Evolutionary conservation across 495 filamentous ascomycete species (phyloP).

Genomic region (Antarctomyces pellizariae): DNA sequence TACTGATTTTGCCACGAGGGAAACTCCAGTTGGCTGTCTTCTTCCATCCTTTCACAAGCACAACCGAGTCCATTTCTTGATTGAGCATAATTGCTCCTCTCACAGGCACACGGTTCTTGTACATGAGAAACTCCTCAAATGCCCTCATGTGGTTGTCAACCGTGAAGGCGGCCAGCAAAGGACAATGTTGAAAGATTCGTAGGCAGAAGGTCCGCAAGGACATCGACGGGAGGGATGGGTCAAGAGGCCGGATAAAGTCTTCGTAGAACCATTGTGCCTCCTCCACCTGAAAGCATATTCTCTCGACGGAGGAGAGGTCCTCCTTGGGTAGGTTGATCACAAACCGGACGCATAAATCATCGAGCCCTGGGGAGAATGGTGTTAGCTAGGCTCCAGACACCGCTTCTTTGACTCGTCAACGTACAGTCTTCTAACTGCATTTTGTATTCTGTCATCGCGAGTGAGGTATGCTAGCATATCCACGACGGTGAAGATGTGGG

Average conservation of each 20-base stretch:
- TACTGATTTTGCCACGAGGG: constrained; percentile 89
- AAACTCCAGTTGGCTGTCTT: constrained; percentile 94
- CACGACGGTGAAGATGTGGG: constrained; percentile 11
- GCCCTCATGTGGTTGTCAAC: constrained; percentile 53
- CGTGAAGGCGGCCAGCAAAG: constrained; percentile 59
- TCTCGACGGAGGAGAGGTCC: constrained; percentile 70
- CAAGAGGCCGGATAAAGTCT: constrained; percentile 84
- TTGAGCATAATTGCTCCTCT: constrained; percentile 85
- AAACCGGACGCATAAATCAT: constrained; percentile 87
- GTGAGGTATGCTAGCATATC: constrained; percentile 22
- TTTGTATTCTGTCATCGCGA: constrained; percentile 54
- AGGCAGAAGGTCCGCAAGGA: constrained; percentile 60
- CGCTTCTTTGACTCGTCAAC: constrained; percentile 16
- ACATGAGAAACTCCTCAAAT: constrained; percentile 72
- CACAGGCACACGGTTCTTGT: constrained; percentile 86
- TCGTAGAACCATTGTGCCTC: constrained; percentile 99
- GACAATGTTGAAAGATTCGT: constrained; percentile 81
- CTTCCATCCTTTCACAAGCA: constrained; percentile 94
- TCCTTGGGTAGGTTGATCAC: constrained; percentile 85
- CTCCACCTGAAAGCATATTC: constrained; percentile 94
- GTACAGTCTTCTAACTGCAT: constrained; percentile 76
- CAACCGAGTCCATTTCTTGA: constrained; percentile 67
- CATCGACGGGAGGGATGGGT: constrained; percentile 65
- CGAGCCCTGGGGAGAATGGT: constrained; percentile 39
- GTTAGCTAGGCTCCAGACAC: constrained; percentile 3